Conservation (phyloP, 2,329 filamentous ascomycete species). For the Phialocephala sp. region DNA sequence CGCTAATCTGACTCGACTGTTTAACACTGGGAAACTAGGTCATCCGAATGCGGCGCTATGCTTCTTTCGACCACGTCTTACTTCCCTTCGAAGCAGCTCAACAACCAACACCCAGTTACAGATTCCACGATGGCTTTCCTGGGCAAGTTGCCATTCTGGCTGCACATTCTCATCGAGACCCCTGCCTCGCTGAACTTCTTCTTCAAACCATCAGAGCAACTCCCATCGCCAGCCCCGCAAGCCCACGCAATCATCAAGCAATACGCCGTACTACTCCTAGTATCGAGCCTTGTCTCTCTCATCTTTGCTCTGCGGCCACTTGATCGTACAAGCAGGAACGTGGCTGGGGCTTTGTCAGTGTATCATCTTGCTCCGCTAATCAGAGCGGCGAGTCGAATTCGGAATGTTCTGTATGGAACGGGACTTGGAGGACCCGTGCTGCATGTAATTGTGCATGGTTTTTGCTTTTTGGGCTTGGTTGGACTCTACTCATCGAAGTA, state of each 20-base stretch:
- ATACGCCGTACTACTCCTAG: constrained; percentile 46
- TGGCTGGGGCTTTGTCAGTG: constrained; percentile 44
- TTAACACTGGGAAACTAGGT: neutral
- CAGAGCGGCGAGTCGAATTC: constrained; percentile 37
- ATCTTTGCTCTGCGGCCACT: constrained; percentile 40
- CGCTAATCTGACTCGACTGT: neutral
- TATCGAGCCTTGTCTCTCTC: constrained; percentile 43
- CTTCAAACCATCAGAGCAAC: constrained; percentile 42
- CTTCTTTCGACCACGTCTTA: neutral
- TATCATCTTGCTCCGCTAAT: constrained; percentile 45
- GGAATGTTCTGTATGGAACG: constrained; percentile 16
- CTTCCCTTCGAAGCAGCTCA: constrained; percentile 1
- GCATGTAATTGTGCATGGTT: constrained; percentile 37
- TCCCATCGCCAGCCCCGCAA: constrained; percentile 42
- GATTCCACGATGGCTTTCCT: constrained; percentile 9
- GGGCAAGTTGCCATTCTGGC: constrained; percentile 34
- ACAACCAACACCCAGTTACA: neutral
- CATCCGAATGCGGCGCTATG: neutral
- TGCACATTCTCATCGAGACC: constrained; percentile 45
- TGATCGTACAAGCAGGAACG: constrained; percentile 40
- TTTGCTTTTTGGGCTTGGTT: constrained; percentile 14
- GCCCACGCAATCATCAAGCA: constrained; percentile 46
- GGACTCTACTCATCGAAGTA: constrained; percentile 1
- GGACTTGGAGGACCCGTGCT: constrained; percentile 35
- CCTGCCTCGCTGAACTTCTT: constrained; percentile 47